phyloP scores from a whole-genome alignment of 2,329 filamentous ascomycete genomes.

The Talaromyces verruculosus region DNA sequence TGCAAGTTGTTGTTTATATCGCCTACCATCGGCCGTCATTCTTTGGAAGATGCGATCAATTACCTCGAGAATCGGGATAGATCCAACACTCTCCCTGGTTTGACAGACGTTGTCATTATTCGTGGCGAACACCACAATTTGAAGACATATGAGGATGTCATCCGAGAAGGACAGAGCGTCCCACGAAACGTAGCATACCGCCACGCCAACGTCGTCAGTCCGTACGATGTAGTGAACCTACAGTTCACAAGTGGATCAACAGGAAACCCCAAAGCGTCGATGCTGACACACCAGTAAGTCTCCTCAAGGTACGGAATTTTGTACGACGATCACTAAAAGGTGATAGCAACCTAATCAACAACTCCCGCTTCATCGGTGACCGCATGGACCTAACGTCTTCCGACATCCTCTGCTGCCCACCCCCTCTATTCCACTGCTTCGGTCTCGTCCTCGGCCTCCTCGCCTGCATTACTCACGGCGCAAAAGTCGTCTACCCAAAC shows the following conservation, averaged over 20 bases:
- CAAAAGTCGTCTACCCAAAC: constrained; percentile 72
- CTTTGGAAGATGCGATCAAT: constrained; percentile 51
- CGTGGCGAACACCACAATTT: constrained; percentile 57
- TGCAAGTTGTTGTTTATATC: constrained; percentile 74
- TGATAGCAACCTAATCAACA: constrained; percentile 56
- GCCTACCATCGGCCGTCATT: constrained; percentile 63
- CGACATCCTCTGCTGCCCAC: constrained; percentile 76
- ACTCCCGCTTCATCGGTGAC: constrained; percentile 70
- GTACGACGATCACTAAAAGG: background rate
- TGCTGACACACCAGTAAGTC: constrained; percentile 67
- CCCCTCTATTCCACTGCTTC: constrained; percentile 84
- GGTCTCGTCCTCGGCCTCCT: constrained; percentile 75
- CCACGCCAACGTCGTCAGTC: constrained; percentile 57
- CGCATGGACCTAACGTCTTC: constrained; percentile 66
- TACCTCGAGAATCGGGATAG: constrained; percentile 53
- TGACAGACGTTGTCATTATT: constrained; percentile 61
- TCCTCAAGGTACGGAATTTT: background rate
- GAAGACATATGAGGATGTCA: constrained; percentile 60
- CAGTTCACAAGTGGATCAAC: constrained; percentile 77
- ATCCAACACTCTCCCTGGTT: constrained; percentile 19
- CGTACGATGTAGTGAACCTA: constrained; percentile 69
- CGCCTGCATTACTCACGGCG: constrained; percentile 70
- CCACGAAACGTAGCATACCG: constrained; percentile 54
- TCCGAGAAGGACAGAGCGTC: constrained; percentile 53
- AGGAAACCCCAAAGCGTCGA: constrained; percentile 70